Conservation (phyloP, 331 rosid genomes). For the Cucumis variabilis region DNA sequence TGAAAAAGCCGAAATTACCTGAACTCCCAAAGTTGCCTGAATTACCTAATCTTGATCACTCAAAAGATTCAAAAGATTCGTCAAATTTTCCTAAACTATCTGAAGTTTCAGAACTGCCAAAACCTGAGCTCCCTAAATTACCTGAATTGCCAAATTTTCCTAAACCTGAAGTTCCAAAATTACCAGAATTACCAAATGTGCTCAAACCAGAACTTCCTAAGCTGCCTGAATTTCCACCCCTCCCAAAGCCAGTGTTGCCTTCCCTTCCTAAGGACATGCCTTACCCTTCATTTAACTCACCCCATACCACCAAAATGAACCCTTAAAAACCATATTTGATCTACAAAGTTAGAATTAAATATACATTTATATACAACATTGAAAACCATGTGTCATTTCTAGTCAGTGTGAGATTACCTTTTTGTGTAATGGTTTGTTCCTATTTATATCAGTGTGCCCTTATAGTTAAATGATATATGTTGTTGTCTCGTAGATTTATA, state of each 20-base stretch:
- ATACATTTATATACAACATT: too few relatives aligned
- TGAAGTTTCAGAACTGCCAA: neutral
- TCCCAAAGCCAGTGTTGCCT: neutral
- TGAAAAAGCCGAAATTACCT: neutral
- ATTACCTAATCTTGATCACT: neutral
- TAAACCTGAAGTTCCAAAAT: neutral
- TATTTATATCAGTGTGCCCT: too few relatives aligned
- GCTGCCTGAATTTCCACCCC: neutral
- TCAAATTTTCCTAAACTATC: neutral
- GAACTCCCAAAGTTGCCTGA: neutral
- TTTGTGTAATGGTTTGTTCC: too few relatives aligned
- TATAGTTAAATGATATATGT: too few relatives aligned
- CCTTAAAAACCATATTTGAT: too few relatives aligned
- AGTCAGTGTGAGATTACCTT: too few relatives aligned
- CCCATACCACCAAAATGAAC: too few relatives aligned
- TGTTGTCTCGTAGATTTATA: too few relatives aligned
- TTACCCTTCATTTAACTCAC: neutral
- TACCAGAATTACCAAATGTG: neutral
- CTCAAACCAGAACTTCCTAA: neutral
- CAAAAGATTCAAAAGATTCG: neutral
- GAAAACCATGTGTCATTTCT: too few relatives aligned
- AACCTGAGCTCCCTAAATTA: neutral
- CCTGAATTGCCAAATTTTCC: neutral
- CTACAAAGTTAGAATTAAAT: too few relatives aligned
- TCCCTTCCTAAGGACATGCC: neutral